These are phyloP conservation scores for Immersiporthe knoxdaviesiana DNA, from an alignment of 2,329 filamentous ascomycete genomes.

Conservation along the genomic window DNA sequence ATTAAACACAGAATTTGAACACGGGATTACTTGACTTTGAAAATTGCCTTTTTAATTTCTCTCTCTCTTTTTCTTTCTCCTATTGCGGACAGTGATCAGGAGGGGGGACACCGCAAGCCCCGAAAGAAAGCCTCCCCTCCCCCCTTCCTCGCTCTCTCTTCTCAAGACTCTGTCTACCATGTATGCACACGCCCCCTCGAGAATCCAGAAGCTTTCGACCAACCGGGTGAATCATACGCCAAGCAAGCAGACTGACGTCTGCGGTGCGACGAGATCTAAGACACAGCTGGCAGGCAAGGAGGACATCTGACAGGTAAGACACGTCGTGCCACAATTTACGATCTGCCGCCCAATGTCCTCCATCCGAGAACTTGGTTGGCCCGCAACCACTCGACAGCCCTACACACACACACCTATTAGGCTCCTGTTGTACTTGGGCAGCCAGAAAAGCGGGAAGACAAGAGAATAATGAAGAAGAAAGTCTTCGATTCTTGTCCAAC, in stretches of 20 bases:
- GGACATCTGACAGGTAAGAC: conserved; percentile 16
- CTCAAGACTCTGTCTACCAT: neutral
- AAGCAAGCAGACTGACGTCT: conserved; percentile 20
- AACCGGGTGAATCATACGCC: conserved; percentile 7
- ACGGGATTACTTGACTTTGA: neutral
- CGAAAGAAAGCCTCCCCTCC: too few species aligned
- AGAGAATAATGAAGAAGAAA: neutral
- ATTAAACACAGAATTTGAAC: too few species aligned
- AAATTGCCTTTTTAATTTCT: neutral
- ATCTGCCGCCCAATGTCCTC: conserved; percentile 8
- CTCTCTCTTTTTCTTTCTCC: neutral
- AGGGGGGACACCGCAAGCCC: neutral
- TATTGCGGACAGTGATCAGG: neutral
- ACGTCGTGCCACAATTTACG: neutral
- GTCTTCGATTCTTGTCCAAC: neutral
- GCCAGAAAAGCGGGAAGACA: neutral
- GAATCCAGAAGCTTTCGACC: neutral
- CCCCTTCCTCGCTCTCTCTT: too few species aligned
- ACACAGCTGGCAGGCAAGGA: conserved; percentile 24
- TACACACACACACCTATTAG: conserved; percentile 12
- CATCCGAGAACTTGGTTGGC: neutral
- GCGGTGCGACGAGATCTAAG: conserved; percentile 23
- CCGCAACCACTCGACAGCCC: conserved; percentile 12
- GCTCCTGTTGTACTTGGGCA: neutral
- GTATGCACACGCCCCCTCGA: neutral